phyloP scores from a whole-genome alignment of 2,329 filamentous ascomycete species.

The Rhexocercosporidium sp. region DNA sequence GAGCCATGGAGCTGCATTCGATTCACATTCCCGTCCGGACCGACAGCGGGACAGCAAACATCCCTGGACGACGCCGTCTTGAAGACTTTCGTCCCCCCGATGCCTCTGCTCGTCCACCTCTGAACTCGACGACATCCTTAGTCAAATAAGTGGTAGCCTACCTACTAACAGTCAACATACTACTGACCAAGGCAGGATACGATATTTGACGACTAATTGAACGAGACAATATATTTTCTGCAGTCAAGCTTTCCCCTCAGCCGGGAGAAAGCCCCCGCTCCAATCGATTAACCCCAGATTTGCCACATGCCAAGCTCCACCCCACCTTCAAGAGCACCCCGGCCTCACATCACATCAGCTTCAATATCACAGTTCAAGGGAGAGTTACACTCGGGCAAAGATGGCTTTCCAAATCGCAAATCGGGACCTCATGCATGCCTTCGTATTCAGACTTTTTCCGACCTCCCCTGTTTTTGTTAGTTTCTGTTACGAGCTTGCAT shows the following conservation, averaged over 20 bases:
- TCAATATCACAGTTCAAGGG: background rate
- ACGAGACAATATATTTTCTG: background rate
- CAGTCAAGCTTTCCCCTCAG: conserved; percentile 2
- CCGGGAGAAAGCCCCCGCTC: background rate
- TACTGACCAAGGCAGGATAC: background rate
- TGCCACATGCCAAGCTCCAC: background rate
- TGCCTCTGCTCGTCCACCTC: background rate
- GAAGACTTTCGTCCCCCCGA: background rate
- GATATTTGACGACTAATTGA: background rate
- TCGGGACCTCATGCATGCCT: background rate
- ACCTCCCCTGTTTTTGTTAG: conserved; percentile 7
- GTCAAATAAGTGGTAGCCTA: background rate
- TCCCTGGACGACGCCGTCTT: background rate
- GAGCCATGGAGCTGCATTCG: conserved; percentile 1
- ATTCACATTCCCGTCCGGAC: background rate
- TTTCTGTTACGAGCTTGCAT: background rate
- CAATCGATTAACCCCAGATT: background rate
- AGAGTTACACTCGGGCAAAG: background rate
- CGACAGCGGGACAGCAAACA: background rate
- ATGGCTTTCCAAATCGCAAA: background rate
- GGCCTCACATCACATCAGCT: background rate
- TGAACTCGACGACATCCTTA: background rate
- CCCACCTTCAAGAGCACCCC: background rate
- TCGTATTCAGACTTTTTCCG: conserved; percentile 5
- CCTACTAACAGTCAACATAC: background rate